phyloP scores from a whole-genome alignment of 2,329 filamentous ascomycete genomes.

The Aspergillus ustus region DNA sequence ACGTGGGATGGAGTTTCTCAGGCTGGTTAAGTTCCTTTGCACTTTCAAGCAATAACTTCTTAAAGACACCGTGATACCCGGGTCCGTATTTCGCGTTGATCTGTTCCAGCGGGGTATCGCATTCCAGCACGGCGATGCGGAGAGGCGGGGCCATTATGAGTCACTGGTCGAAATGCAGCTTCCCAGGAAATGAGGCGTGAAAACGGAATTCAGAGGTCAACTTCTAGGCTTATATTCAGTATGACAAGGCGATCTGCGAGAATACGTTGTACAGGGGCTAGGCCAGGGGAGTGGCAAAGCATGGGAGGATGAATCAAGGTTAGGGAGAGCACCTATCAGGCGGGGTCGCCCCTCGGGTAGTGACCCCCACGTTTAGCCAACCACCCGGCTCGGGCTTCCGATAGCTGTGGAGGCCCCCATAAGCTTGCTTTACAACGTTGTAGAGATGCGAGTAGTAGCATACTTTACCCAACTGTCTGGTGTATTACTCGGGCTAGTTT shows the following conservation, averaged over 20 bases:
- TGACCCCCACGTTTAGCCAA: not conserved
- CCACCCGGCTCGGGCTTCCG: not conserved
- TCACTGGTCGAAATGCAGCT: not conserved
- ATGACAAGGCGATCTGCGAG: no score
- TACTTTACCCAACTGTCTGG: no score
- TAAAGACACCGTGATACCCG: conserved; percentile 74
- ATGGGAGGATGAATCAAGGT: not conserved
- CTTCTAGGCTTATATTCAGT: no score
- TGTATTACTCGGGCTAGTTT: no score
- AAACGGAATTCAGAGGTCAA: no score
- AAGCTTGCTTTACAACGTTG: no score
- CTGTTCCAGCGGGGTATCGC: conserved; percentile 74
- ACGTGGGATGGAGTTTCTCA: conserved; percentile 38
- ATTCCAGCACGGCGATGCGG: conserved; percentile 85
- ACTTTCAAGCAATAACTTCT: conserved; percentile 60
- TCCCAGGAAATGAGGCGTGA: not conserved
- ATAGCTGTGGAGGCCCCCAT: no score
- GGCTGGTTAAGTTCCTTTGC: conserved; percentile 51
- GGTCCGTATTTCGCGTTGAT: conserved; percentile 66
- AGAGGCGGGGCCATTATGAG: conserved; percentile 53
- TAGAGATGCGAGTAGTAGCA: no score
- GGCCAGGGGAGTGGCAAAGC: not conserved
- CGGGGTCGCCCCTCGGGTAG: not conserved
- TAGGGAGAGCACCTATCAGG: not conserved
- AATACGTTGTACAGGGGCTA: not conserved